phyloP scores from a whole-genome alignment of 106 monocot species.

The Cymbidium sinense region DNA sequence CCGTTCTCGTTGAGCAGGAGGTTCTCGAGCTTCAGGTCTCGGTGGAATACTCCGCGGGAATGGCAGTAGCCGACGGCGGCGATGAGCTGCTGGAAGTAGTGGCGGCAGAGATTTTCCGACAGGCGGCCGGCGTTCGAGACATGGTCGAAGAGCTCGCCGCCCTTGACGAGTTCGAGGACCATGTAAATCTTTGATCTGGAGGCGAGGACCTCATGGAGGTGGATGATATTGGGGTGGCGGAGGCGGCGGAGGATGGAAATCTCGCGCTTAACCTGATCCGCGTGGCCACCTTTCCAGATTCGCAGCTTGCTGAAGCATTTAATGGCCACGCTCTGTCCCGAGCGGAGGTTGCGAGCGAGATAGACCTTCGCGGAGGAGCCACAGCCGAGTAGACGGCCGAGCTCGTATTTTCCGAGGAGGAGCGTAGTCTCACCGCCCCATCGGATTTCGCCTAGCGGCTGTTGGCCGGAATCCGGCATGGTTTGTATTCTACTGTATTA shows the following conservation, averaged over 20 bases:
- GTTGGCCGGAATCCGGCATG: background rate
- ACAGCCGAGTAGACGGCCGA: conserved; percentile 55
- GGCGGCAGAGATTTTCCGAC: conserved; percentile 11
- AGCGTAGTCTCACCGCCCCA: background rate
- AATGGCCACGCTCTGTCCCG: conserved; percentile 14
- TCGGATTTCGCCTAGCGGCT: background rate
- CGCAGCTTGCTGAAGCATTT: conserved; percentile 16
- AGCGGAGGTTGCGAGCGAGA: conserved; percentile 31
- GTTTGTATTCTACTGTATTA: too few species aligned
- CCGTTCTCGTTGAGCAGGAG: conserved; percentile 61
- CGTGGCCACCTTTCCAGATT: background rate
- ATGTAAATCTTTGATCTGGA: conserved; percentile 22
- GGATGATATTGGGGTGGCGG: conserved; percentile 23
- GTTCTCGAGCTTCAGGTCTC: conserved; percentile 95
- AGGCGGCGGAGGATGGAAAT: conserved; percentile 12
- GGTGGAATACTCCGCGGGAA: conserved; percentile 81
- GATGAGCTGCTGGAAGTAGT: conserved; percentile 80
- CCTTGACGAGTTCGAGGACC: conserved; percentile 19
- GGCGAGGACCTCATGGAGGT: conserved; percentile 27
- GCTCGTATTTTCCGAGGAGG: conserved; percentile 50
- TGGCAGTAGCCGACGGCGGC: conserved; percentile 85
- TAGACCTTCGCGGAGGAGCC: conserved; percentile 60
- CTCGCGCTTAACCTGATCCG: conserved; percentile 10
- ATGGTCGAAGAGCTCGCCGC: conserved; percentile 17
- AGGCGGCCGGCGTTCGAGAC: conserved; percentile 12